These are phyloP conservation scores for Mucuna pruriens DNA, from an alignment of 306 rosid species.

Conservation along the genomic window DNA sequence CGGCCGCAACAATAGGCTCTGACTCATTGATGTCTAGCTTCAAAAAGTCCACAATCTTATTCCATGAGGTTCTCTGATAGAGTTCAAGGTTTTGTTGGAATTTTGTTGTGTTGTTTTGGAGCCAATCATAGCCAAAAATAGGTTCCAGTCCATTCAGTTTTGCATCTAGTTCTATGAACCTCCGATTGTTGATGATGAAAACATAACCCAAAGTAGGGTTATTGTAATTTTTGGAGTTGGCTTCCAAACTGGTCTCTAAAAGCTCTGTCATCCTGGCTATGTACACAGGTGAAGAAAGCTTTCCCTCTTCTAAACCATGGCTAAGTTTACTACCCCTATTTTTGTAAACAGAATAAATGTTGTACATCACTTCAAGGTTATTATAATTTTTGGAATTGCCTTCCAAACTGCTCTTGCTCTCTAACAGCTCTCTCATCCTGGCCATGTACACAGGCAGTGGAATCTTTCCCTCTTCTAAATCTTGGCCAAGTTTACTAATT, in stretches of 20 bases:
- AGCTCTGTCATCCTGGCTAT: slow-evolving; percentile 44
- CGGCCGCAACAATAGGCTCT: no score
- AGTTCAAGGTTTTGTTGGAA: no score
- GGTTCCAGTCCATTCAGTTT: not conserved
- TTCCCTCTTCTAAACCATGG: not conserved
- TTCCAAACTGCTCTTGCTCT: slow-evolving; percentile 66
- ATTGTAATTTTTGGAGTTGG: not conserved
- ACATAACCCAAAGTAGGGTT: slow-evolving; percentile 40
- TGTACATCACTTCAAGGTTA: not conserved
- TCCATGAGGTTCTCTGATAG: no score
- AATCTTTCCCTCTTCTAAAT: not conserved
- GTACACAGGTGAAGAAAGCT: not conserved
- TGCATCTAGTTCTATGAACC: no score
- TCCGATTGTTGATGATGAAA: slow-evolving; percentile 70
- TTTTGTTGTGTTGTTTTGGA: no score
- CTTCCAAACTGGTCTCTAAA: slow-evolving; percentile 61
- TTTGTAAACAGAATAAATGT: not conserved
- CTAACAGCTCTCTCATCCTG: slow-evolving; percentile 56
- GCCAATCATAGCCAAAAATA: slow-evolving; percentile 55
- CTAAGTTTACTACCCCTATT: not conserved
- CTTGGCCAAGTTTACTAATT: not conserved
- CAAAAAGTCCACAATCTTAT: no score
- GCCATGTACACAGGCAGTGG: not conserved
- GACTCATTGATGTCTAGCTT: no score
- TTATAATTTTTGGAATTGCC: slow-evolving; percentile 63